Evolutionary conservation across 164 flowering plant genomes (phyloP).

Genomic region (Kingdonia uniflora): DNA sequence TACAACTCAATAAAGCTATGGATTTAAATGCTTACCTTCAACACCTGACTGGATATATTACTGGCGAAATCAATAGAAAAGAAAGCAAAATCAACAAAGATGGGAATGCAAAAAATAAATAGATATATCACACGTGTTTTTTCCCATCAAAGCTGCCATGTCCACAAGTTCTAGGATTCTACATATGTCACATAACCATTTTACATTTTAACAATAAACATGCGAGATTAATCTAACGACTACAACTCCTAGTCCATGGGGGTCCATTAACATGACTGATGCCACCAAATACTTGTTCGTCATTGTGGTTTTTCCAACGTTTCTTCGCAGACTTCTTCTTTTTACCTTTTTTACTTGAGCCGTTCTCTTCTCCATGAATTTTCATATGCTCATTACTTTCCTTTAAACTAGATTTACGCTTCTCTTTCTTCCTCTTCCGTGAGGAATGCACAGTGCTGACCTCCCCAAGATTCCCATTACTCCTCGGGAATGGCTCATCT

Average conservation of each 20-base stretch:
- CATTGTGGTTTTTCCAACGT: slow-evolving; percentile 4
- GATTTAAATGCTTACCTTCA: too few species aligned
- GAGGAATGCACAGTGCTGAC: slow-evolving; percentile 18
- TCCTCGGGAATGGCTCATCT: slow-evolving; percentile 60
- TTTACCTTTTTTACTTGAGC: slow-evolving; percentile 15
- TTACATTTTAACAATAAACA: too few species aligned
- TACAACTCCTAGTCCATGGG: neutral
- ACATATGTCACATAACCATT: too few species aligned
- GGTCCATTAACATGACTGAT: neutral
- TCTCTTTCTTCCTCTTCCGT: slow-evolving; percentile 35
- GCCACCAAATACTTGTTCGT: neutral
- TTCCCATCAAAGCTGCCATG: too few species aligned
- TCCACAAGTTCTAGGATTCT: too few species aligned
- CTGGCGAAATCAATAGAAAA: too few species aligned
- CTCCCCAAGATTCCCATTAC: slow-evolving; percentile 19
- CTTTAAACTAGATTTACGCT: slow-evolving; percentile 16
- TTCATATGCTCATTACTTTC: slow-evolving; percentile 15
- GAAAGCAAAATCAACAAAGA: too few species aligned
- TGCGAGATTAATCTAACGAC: too few species aligned
- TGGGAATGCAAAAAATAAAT: too few species aligned
- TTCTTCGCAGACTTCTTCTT: slow-evolving; percentile 13
- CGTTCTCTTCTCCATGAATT: slow-evolving; percentile 21
- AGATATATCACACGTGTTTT: too few species aligned
- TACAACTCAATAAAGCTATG: too few species aligned
- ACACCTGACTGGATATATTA: too few species aligned